phyloP scores from a whole-genome alignment of 768 basidiomycete genomes.

The Pulveroboletus sp. region DNA sequence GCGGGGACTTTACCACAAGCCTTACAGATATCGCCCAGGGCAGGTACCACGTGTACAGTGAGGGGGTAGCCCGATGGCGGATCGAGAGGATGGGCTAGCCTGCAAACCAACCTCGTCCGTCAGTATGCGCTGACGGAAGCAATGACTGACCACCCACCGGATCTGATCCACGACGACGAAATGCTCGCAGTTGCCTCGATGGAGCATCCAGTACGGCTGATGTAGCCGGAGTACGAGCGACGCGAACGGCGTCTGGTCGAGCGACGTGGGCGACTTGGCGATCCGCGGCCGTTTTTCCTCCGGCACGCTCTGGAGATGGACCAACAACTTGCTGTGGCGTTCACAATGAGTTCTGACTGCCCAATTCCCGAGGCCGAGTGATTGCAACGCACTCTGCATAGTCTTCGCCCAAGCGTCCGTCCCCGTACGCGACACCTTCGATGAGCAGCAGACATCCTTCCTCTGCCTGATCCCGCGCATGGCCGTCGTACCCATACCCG shows the following conservation, averaged over 20 bases:
- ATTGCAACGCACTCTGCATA: slow-evolving; percentile 50
- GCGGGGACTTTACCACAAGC: slow-evolving; percentile 71
- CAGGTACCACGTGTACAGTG: slow-evolving; percentile 60
- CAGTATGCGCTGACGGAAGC: background rate
- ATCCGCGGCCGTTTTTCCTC: slow-evolving; percentile 31
- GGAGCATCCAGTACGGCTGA: slow-evolving; percentile 79
- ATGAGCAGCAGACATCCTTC: slow-evolving; percentile 55
- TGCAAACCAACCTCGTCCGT: slow-evolving; percentile 25
- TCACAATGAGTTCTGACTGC: background rate
- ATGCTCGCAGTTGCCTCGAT: slow-evolving; percentile 80
- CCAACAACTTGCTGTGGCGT: slow-evolving; percentile 44
- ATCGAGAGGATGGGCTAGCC: slow-evolving; percentile 58
- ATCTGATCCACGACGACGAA: slow-evolving; percentile 71
- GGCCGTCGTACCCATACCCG: slow-evolving; percentile 21
- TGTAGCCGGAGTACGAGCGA: slow-evolving; percentile 60
- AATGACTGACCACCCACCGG: slow-evolving; percentile 49
- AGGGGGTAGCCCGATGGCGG: slow-evolving; percentile 58
- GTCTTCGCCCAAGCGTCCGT: slow-evolving; percentile 44
- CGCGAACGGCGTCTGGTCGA: slow-evolving; percentile 47
- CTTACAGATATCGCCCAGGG: slow-evolving; percentile 59
- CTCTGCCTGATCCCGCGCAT: slow-evolving; percentile 5
- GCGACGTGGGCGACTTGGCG: slow-evolving; percentile 38
- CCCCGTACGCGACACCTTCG: slow-evolving; percentile 57
- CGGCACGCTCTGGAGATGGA: slow-evolving; percentile 33
- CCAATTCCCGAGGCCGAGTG: background rate